Evolutionary conservation across 108 stramenopile genomes (phyloP), one percentile per base, ranked within the genome.

Genomic region (Mediolabrus comicus): DNA sequence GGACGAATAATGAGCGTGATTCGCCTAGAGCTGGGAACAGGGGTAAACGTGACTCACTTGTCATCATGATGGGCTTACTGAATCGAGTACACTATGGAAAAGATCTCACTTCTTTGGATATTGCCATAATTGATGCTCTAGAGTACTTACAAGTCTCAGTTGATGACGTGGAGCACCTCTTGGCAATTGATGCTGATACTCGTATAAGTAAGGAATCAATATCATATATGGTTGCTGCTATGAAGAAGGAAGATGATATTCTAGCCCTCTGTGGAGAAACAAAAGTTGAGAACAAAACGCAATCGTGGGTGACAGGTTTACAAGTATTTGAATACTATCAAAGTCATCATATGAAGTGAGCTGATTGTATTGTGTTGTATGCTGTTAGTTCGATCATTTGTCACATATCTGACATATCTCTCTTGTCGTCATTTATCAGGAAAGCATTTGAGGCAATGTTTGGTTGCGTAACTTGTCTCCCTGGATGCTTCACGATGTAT

Each of bases 31-130:
- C 84, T 1, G 84, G 80, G 24, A 84, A 84, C 39, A 68, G 84
- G 25, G 84, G 84, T 24, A 84, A 84, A 76, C 76, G 84, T 38
- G 84, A 84, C 36, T 84, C 84, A 17, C 84, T 81, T 67, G 76
- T 84, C 26, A 30, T 84, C 12, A 71, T 67, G 33, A 65, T 65
- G 25, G 84, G 84, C 19, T 60, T 74, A 30, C 74, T 65, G 53
- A 84, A 84, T 52, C 76, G 84, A 2, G 60, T 84, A 59, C 80
- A 81, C 53, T 66, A 84, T 24, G 79, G 72, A 27, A 71, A 80
- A 12, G 34, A 70, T 11, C 68, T 75, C 43, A 70, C 60, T n/a
- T 72, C 73, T 22, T 72, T 84, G 6, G 84, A 84, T 54, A 58
- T 51, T 22, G 84, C 80, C 4, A 54, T 84, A 30, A 41, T 59